Evolutionary conservation across 2,329 filamentous ascomycete species (phyloP).

Genomic region (Fusarium longipes): DNA sequence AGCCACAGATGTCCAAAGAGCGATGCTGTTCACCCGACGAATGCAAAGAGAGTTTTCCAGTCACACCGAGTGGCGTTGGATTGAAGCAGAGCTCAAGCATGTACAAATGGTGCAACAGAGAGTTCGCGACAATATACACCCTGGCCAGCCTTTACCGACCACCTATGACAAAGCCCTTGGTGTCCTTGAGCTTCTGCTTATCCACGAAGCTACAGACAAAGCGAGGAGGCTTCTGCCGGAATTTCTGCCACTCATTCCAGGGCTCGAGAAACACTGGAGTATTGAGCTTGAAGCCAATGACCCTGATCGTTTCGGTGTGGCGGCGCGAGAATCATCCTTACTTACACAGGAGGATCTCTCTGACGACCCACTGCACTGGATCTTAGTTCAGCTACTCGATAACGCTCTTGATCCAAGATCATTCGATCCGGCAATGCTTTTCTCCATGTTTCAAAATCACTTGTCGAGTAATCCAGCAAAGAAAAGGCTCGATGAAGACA

Average conservation of each 20-base stretch:
- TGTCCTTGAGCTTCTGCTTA: background rate
- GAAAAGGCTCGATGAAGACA: background rate
- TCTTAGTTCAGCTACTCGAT: background rate
- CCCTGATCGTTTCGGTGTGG: background rate
- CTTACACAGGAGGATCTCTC: background rate
- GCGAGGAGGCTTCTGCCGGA: rapidly evolving
- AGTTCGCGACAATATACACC: background rate
- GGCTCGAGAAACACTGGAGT: background rate
- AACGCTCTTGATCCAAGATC: background rate
- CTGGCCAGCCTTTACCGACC: background rate
- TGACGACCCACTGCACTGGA: background rate
- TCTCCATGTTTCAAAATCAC: background rate
- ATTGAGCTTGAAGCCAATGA: background rate
- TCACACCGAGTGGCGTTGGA: background rate
- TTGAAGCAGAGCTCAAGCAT: background rate
- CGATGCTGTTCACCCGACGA: rapidly evolving
- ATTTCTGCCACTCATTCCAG: background rate
- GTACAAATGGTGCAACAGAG: rapidly evolving
- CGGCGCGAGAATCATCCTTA: background rate
- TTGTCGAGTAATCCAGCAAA: rapidly evolving
- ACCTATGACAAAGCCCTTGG: rapidly evolving
- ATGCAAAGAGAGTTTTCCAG: background rate
- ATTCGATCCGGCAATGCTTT: background rate
- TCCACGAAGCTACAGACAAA: background rate
- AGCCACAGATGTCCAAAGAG: rapidly evolving